These are phyloP conservation scores for Bacterosira constricta DNA, from an alignment of 108 stramenopile genomes.

Conservation along the genomic window DNA sequence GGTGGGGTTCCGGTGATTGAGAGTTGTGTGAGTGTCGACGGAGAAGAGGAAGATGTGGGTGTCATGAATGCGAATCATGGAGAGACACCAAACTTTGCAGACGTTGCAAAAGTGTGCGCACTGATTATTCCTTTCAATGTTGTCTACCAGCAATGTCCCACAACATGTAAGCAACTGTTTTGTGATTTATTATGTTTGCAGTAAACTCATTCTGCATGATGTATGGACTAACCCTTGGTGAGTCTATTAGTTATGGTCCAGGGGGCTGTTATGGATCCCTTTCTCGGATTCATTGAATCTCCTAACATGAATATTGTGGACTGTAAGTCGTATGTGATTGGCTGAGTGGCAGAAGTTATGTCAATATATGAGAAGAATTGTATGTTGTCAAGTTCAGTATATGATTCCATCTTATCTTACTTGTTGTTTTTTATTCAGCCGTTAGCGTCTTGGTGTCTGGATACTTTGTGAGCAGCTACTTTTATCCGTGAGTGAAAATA, in stretches of 20 bases:
- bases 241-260: constrained; percentile 76
- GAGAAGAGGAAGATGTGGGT: neutral
- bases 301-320: constrained; percentile 75
- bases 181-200: too few relatives aligned
- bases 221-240: too few relatives aligned
- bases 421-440: constrained; percentile 17
- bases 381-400: too few relatives aligned
- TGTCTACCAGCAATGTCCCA: constrained; percentile 86
- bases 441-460: constrained; percentile 70
- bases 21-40: neutral
- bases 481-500: constrained; percentile 56
- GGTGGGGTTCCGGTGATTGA: neutral
- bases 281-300: constrained; percentile 77
- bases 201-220: neutral
- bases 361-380: too few relatives aligned
- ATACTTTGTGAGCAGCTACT: constrained; percentile 56
- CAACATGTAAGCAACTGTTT: constrained; percentile 62
- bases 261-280: constrained; percentile 80
- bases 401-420: too few relatives aligned
- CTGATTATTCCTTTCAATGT: constrained; percentile 54
- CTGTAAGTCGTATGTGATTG: constrained; percentile 9
- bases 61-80: neutral
- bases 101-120: constrained; percentile 40
- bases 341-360: too few relatives aligned
- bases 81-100: constrained; percentile 36